These are phyloP conservation scores for Murraya paniculata DNA, from an alignment of 345 rosid species.

Conservation along the genomic window DNA sequence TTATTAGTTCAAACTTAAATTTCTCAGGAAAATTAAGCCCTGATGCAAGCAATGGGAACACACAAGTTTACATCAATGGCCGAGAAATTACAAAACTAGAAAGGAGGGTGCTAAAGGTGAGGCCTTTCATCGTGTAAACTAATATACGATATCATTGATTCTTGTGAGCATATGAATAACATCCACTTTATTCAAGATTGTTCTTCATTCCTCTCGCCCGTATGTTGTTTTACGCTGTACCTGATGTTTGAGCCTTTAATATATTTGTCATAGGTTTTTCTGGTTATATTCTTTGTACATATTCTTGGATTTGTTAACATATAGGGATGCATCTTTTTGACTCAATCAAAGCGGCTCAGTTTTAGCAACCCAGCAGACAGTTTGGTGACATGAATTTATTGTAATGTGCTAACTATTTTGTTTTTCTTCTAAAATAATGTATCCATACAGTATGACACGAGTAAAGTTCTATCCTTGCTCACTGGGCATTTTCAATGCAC, in stretches of 20 bases:
- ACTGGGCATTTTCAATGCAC: not conserved
- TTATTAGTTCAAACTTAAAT: constrained; percentile 84
- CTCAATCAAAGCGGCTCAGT: not conserved
- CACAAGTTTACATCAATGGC: constrained; percentile 89
- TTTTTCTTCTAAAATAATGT: not conserved
- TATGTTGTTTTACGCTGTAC: not conserved
- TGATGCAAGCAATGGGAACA: constrained; percentile 81
- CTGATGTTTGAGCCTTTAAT: not conserved
- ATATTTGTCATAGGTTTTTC: not conserved
- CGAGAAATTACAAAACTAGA: constrained; percentile 92
- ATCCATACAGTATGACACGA: not conserved
- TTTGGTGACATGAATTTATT: not conserved
- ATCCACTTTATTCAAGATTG: not conserved
- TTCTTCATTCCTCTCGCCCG: not conserved
- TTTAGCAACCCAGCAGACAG: not conserved
- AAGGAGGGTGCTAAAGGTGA: constrained; percentile 75
- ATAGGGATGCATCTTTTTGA: not conserved
- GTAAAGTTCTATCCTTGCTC: not conserved
- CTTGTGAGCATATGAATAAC: not conserved
- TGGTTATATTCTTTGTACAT: not conserved
- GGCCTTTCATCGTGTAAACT: constrained; percentile 2
- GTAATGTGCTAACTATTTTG: not conserved
- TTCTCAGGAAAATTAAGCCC: constrained; percentile 74
- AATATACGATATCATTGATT: not conserved
- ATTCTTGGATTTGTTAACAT: not conserved